Percentiles rank a stretch among this genome's conserved stretches.
Conservation (phyloP, 345 rosid genomes). For the Lagerstroemia speciosa region DNA sequence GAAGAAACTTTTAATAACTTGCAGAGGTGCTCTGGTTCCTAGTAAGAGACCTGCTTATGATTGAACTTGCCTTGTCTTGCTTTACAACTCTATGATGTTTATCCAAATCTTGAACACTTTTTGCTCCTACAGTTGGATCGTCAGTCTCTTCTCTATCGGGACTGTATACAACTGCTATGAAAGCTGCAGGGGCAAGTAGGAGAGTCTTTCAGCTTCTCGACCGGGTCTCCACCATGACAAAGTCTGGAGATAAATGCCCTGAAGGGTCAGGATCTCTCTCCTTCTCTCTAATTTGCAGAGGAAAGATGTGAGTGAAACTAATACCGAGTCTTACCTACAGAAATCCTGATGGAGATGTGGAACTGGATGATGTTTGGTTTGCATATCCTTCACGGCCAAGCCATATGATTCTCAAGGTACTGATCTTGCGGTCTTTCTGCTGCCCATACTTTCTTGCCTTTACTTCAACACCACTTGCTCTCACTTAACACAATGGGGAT, state of each 20-base stretch:
- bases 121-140: slow-evolving; percentile 61
- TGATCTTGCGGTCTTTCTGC: neutral
- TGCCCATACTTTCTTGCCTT: neutral
- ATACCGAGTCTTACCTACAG: slow-evolving; percentile 26
- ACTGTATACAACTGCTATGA: slow-evolving; percentile 80
- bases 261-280: slow-evolving; percentile 38
- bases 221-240: slow-evolving; percentile 74
- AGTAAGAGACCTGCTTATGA: neutral
- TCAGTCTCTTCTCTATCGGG: slow-evolving; percentile 80
- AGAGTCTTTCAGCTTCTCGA: slow-evolving; percentile 87
- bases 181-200: slow-evolving; percentile 97
- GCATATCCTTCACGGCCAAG: slow-evolving; percentile 96
- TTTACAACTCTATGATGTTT: neutral
- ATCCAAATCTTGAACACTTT: neutral
- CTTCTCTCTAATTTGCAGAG: neutral
- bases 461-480: neutral
- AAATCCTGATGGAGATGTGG: slow-evolving; percentile 81
- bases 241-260: slow-evolving; percentile 70
- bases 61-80: neutral
- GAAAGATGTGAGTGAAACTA: neutral
- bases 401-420: slow-evolving; percentile 87
- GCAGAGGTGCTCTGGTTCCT: neutral
- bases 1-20: neutral
- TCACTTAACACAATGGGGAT: neutral
- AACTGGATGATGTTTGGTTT: slow-evolving; percentile 84